phyloP scores from a whole-genome alignment of 176 grass and related monocot species.

The Dactylis glomerata region DNA sequence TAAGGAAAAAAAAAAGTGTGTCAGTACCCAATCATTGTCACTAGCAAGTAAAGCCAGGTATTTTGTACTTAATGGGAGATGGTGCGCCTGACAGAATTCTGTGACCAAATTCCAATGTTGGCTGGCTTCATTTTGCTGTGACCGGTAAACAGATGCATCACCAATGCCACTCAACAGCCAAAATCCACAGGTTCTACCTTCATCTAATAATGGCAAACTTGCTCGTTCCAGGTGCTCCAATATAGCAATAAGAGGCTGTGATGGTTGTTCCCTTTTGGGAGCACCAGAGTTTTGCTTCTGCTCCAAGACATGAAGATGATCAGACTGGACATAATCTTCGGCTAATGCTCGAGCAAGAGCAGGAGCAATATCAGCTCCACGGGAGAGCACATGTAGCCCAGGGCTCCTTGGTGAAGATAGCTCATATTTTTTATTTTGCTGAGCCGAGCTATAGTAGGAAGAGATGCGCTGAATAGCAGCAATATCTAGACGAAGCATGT shows the following conservation, averaged over 20 bases:
- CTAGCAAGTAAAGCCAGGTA: constrained; percentile 88
- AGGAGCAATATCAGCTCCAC: constrained; percentile 53
- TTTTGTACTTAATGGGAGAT: constrained; percentile 80
- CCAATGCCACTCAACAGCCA: constrained; percentile 84
- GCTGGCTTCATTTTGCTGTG: constrained; percentile 74
- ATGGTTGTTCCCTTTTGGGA: constrained; percentile 47
- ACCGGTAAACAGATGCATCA: constrained; percentile 67
- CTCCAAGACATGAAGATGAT: constrained; percentile 73
- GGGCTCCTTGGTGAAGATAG: constrained; percentile 40
- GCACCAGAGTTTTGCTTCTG: constrained; percentile 45
- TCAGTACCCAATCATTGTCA: constrained; percentile 96
- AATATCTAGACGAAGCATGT: constrained; percentile 93
- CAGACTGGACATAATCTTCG: constrained; percentile 83
- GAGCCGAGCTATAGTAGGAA: constrained; percentile 57
- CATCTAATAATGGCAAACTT: constrained; percentile 69
- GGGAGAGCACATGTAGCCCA: constrained; percentile 41
- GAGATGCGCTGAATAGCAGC: constrained; percentile 77
- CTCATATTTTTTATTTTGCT: constrained; percentile 48
- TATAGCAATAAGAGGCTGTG: constrained; percentile 57
- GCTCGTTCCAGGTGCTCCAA: constrained; percentile 84
- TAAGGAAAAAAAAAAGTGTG: constrained; percentile 1
- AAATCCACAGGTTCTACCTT: constrained; percentile 76
- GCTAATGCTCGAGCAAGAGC: constrained; percentile 82
- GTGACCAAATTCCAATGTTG: constrained; percentile 83
- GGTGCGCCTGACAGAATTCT: constrained; percentile 75